Conservation (phyloP, 2,329 filamentous ascomycete genomes). For the Biscogniauxia marginata region DNA sequence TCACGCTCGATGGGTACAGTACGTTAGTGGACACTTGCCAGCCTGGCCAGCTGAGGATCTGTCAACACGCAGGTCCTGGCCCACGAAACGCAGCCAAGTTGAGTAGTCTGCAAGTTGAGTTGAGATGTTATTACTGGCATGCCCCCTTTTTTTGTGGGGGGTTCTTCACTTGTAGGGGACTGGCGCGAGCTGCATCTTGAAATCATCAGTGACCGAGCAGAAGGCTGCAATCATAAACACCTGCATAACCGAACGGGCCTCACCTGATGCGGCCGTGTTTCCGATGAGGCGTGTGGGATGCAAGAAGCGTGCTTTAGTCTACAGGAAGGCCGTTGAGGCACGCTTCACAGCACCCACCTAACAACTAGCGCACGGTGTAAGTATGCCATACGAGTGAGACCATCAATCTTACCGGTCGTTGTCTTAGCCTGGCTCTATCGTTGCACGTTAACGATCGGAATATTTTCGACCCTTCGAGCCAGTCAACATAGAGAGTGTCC, state of each 20-base stretch:
- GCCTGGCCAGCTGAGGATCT: slow-evolving; percentile 17
- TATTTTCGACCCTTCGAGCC: slow-evolving; percentile 28
- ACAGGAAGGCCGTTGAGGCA: slow-evolving; percentile 23
- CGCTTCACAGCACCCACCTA: slow-evolving; percentile 19
- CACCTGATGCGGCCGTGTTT: slow-evolving; percentile 33
- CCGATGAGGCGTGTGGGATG: slow-evolving; percentile 33
- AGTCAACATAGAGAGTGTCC: slow-evolving; percentile 26
- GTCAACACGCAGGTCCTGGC: slow-evolving; percentile 18
- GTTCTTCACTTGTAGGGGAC: slow-evolving; percentile 9
- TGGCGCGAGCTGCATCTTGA: slow-evolving; percentile 15
- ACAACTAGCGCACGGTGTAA: slow-evolving; percentile 3
- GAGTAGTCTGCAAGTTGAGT: slow-evolving; percentile 7
- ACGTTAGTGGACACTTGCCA: slow-evolving; percentile 16
- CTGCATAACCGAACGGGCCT: slow-evolving; percentile 34
- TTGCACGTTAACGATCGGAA: slow-evolving; percentile 33
- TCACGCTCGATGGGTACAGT: slow-evolving; percentile 23
- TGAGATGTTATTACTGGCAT: slow-evolving; percentile 14
- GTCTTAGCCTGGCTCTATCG: slow-evolving; percentile 27
- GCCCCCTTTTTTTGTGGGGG: slow-evolving; percentile 20
- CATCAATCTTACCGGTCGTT: slow-evolving; percentile 27
- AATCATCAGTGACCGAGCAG: slow-evolving; percentile 9
- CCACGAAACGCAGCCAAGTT: slow-evolving; percentile 11
- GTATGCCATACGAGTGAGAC: slow-evolving; percentile 20
- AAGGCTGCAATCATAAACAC: slow-evolving; percentile 23
- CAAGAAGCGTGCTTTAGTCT: slow-evolving; percentile 26